Evolutionary conservation across 2,329 filamentous ascomycete genomes (phyloP).

Genomic region (Aspergillus brasiliensis): DNA sequence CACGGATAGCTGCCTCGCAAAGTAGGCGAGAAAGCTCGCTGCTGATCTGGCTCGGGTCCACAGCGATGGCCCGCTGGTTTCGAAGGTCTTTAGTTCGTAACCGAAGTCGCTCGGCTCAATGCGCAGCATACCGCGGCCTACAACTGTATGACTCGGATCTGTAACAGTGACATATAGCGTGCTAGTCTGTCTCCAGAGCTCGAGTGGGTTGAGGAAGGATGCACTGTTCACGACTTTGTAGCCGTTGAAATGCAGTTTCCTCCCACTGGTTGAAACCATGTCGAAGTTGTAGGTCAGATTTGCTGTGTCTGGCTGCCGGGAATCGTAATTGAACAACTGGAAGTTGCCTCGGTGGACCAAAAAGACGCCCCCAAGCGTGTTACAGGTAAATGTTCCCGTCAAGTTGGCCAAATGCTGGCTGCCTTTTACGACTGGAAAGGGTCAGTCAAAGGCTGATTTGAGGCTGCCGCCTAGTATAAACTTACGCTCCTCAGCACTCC

Average conservation of each 20-base stretch:
- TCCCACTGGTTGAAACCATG: background rate
- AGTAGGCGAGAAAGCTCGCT: background rate
- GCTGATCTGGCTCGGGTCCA: background rate
- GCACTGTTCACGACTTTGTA: conserved; percentile 6
- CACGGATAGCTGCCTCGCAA: background rate
- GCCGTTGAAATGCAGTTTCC: background rate
- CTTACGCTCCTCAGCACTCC: conserved; percentile 6
- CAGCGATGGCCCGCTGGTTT: background rate
- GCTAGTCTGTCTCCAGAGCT: conserved; percentile 1
- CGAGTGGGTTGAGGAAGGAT: background rate
- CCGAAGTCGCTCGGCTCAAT: background rate
- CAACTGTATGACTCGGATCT: background rate
- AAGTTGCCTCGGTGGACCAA: background rate
- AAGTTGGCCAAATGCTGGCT: background rate
- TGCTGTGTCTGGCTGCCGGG: conserved; percentile 3
- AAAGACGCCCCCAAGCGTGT: background rate
- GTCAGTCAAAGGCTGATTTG: background rate
- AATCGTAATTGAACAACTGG: conserved; percentile 5
- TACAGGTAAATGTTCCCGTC: conserved; percentile 3
- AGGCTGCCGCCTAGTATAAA: background rate
- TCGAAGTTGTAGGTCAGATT: conserved; percentile 7
- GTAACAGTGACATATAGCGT: conserved; percentile 1
- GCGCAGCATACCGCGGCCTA: conserved; percentile 1
- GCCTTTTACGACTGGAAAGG: background rate
- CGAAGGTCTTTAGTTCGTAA: background rate